Base-by-base conservation (phyloP, 495 filamentous ascomycete species). In the Cetradonia linearis region DNA sequence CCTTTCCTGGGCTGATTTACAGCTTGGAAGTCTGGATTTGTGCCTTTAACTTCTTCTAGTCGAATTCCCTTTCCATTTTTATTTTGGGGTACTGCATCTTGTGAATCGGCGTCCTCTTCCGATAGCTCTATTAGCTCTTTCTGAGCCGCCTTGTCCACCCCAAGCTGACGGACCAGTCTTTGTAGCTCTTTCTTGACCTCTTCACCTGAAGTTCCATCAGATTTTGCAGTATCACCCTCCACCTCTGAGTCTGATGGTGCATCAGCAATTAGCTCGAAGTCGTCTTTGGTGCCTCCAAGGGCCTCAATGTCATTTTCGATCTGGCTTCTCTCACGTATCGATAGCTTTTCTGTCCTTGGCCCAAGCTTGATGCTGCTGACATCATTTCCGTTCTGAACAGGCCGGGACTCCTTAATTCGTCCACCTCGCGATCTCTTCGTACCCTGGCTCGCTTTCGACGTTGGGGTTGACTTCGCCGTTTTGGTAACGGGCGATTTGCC, bases 271-370 rank as follows among this genome's bases (percentile, higher is more conserved):
- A 90, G 72, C 49, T 86, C 80, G 44, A 85, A 70, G 67, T 91
- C 87, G 30, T 88, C 85, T 68, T 89, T 80, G 31, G 85, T 86
- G 27, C 89, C 89, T 23, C 88, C 89, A 42, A 94, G 77, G 25
- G 83, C 85, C 58, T 83, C 68, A 63, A 94, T 88, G 65, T 91
- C 88, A 63, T 85, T 53, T 23, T 63, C 37, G 23, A 68, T 28
- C 13, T 38, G 31, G 11, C 27, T 16, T 13, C 44, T 30, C 13
- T 33, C 38, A 7, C 5, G 13, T 50, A 36, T 8, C 31, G 10
- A 20, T 42, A 18, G 7, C 23, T 57, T 47, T 4, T 27, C 34
- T 25, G 27, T 34, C 31, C 50, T 60, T 10, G 33, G 16, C 23
- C 53, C 55, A 40, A 60, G 56, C 50, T 37, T 44, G 7, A 48